Evolutionary conservation across 2,329 filamentous ascomycete species (phyloP), one percentile per base, ranked within the genome.

Genomic region (Penicillium sp.): DNA sequence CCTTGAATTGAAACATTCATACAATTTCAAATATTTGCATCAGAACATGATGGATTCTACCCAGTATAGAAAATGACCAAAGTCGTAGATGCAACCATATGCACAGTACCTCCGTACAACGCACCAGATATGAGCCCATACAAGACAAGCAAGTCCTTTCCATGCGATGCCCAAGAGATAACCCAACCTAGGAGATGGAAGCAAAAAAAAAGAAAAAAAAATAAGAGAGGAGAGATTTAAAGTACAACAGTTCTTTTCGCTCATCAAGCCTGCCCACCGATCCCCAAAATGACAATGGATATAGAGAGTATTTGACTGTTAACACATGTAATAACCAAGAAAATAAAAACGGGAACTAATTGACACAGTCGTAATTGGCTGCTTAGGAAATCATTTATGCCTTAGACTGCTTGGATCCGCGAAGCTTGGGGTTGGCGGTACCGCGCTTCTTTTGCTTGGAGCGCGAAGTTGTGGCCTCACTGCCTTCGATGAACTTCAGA

Each of bases 401-500:
- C 42, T 69, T 62, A 5, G 72, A 68, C 62, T 75, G 70, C 67
- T 76, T 76, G 41, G 71, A 70, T 46, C 73, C 73, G 11, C 74
- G 71, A 38, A 76, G 73, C 63, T 76, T 76, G 45, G 74, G 74
- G 67, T 76, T 76, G 47, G 74, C 64, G 14, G 74, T 68, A 55
- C 71, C 69, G 51, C 73, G 71, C 70, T 78, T 77, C 64, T 76
- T 75, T 65, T 77, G 76, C 62, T 75, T 75, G 30, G 72, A 67
- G 41, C 70, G 71, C 13, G 70, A 71, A 53, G 68, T 67, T 56
- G 66, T 69, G 26, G 73, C 57, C 30, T 78, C 80, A 34, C 70
- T 72, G 29, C 92, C 93, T 74, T 97, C 94, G 63, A 99, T 97
- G 74, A 93, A 97, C 74, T 89, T 90, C 70, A 99, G 81, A 38